Conservation (phyloP, 257 asterid species). For the Solanum paucissectum region DNA sequence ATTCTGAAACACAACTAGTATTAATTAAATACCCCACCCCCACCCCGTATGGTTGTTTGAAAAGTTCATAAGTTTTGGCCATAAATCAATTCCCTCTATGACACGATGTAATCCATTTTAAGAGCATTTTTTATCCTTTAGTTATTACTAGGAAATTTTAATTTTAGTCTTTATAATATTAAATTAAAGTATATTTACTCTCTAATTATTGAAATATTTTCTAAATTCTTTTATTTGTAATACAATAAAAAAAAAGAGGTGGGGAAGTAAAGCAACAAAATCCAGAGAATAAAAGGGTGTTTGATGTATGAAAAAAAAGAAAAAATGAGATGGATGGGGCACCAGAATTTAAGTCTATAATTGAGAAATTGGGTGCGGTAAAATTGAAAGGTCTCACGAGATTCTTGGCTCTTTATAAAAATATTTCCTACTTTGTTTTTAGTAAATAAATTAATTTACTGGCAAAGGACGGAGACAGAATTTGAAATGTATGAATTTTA, state of each 20-base stretch:
- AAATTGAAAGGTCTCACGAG: slow-evolving; percentile 9
- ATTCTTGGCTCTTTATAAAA: not conserved
- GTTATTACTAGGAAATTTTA: not conserved
- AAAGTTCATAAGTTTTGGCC: not conserved
- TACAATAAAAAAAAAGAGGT: not conserved
- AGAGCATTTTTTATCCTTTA: not conserved
- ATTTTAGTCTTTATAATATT: not conserved
- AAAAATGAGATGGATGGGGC: not conserved
- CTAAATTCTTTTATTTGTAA: not conserved
- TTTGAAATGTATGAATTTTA: not conserved
- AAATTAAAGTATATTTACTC: not conserved
- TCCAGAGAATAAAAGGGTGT: not conserved
- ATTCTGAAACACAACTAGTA: not conserved
- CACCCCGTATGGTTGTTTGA: not conserved
- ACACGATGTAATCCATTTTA: not conserved
- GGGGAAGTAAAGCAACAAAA: not conserved
- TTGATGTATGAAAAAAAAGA: not conserved
- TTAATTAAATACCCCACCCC: not conserved
- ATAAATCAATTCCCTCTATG: not conserved
- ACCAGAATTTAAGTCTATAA: slow-evolving; percentile 2
- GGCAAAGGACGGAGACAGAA: not conserved
- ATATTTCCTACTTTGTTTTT: not conserved
- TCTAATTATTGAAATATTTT: not conserved
- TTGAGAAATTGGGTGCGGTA: slow-evolving; percentile 10
- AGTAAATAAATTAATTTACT: not conserved